Evolutionary conservation across 768 basidiomycete genomes (phyloP), one percentile per base, ranked within the genome.

Genomic region (Lactarius trivialis): DNA sequence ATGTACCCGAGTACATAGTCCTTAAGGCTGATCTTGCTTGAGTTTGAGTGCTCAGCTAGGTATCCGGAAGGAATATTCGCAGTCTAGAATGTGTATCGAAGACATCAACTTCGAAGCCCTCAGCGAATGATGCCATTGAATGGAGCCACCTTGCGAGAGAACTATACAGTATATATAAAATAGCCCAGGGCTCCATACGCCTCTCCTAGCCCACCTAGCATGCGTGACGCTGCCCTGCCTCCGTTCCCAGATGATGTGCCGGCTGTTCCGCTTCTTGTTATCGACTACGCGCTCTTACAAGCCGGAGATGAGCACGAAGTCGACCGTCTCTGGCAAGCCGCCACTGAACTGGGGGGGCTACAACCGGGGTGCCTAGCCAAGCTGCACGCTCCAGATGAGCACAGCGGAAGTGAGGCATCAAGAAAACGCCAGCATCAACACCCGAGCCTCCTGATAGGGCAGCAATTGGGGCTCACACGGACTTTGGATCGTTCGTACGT

Each of bases 241-340:
- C 75, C 79, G 9, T 82, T 82, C 67, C 80, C 81, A 0, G 69
- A 70, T 3, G 74, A 78, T 55, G 74, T 79, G 15, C 73, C 71
- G 4, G 77, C 77, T 0, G 78, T 80, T 32, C 79, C 79, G 0
- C 65, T 82, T 1, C 73, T 80, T 9, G 69, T 82, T 28, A 71
- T 82, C 56, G 81, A 82, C 68, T 81, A 73, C 55, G 68, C 65
- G 3, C 71, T 75, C 2, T 65, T 82, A 33, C 71, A 71, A 30
- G 67, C 67, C 0, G 69, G 76, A 1, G 73, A 79, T 36, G n/a
- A 68, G 12, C 60, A 58, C 2, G 82, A 81, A 68, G 68, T 77
- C 11, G 73, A 77, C 9, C 73, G 68, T 55, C 74, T 82, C 21
- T 82, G 78, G 77, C 68, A 77, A 26, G 81, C 81, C 0, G 78